Percentiles rank a stretch among this genome's conserved stretches.
These are phyloP conservation scores for Periconia digitata DNA, from an alignment of 2,329 filamentous ascomycete species.

Conservation along the genomic window DNA sequence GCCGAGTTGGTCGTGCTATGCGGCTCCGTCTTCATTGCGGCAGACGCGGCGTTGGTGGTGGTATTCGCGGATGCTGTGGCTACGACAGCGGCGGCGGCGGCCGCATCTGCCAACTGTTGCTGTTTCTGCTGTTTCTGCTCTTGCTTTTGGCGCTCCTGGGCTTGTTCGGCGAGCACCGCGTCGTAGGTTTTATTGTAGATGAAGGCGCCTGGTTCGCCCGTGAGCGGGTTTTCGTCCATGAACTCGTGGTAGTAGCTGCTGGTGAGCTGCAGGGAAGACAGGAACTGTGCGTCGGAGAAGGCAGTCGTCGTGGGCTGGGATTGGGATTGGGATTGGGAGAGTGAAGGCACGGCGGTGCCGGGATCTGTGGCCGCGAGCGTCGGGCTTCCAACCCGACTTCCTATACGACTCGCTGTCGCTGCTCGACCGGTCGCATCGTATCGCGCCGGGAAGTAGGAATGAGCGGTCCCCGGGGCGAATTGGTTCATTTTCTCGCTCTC, in stretches of 20 bases:
- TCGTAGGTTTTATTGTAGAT: constrained; percentile 53
- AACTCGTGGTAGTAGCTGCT: constrained; percentile 61
- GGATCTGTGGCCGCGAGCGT: constrained; percentile 26
- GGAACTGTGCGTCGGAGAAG: constrained; percentile 38
- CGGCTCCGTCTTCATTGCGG: constrained; percentile 19
- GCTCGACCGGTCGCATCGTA: constrained; percentile 38
- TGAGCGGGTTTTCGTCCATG: constrained; percentile 65
- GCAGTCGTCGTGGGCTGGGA: constrained; percentile 16
- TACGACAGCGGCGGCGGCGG: not conserved
- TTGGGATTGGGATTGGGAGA: constrained; percentile 17
- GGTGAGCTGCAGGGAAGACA: constrained; percentile 54
- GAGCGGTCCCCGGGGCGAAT: constrained; percentile 61
- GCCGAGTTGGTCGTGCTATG: constrained; percentile 31
- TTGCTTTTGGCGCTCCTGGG: constrained; percentile 30
- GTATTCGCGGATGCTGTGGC: constrained; percentile 23
- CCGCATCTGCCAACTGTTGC: constrained; percentile 15
- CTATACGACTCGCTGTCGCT: constrained; percentile 26
- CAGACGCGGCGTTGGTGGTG: not conserved
- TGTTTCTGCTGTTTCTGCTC: constrained; percentile 5
- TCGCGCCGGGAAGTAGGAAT: constrained; percentile 59
- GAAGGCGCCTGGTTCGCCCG: constrained; percentile 65
- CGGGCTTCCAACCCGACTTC: constrained; percentile 27
- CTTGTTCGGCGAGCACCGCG: constrained; percentile 46
- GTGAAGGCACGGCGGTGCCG: constrained; percentile 21
- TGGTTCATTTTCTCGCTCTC: constrained; percentile 56